phyloP scores from a whole-genome alignment of 2,329 filamentous ascomycete genomes.

The Cladosporium colombiae region DNA sequence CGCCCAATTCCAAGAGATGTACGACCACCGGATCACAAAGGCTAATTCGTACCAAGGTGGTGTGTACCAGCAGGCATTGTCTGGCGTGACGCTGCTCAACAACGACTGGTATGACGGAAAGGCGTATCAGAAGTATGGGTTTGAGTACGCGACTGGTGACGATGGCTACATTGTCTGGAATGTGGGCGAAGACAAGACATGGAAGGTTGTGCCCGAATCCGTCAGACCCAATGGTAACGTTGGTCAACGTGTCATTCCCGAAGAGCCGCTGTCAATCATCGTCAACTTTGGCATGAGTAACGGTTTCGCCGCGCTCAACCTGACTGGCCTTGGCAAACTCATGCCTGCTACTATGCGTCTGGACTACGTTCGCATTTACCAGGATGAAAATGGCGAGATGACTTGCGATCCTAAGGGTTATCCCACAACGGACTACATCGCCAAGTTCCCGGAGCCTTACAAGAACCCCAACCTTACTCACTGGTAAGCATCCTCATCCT shows the following conservation, averaged over 20 bases:
- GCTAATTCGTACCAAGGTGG: constrained; percentile 57
- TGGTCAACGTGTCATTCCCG: constrained; percentile 48
- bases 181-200: constrained; percentile 53
- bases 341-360: constrained; percentile 62
- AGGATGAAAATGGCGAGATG: constrained; percentile 49
- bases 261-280: constrained; percentile 57
- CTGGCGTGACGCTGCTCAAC: constrained; percentile 56
- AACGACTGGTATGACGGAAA: constrained; percentile 57
- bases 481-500: constrained; percentile 32
- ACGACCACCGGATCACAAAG: constrained; percentile 48
- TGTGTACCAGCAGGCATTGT: constrained; percentile 58
- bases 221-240: constrained; percentile 58
- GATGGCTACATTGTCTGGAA: constrained; percentile 54
- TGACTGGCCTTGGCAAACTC: constrained; percentile 55
- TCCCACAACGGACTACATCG: constrained; percentile 55
- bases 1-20: constrained; percentile 54
- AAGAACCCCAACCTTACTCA: constrained; percentile 54
- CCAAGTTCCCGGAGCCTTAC: constrained; percentile 50
- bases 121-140: constrained; percentile 57
- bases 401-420: constrained; percentile 59
- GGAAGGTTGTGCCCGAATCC: constrained; percentile 54
- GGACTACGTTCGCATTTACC: constrained; percentile 59
- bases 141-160: constrained; percentile 56
- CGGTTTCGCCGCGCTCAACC: constrained; percentile 64
- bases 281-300: constrained; percentile 58